Base-by-base conservation (phyloP, 805 yeast species). In the Komagataella kurtzmanii region DNA sequence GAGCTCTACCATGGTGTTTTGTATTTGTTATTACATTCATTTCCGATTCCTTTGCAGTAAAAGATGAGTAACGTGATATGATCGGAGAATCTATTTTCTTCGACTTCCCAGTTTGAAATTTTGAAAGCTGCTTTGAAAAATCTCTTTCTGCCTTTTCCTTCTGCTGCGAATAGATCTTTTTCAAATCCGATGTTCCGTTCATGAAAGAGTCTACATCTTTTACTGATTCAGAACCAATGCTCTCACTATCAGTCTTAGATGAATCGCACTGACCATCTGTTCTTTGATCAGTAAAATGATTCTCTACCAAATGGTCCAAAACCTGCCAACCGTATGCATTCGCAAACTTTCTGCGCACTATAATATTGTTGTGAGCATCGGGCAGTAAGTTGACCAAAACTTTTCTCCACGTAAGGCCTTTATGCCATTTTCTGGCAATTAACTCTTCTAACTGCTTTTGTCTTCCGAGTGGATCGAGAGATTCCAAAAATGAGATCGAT, bases 271-370 rank as follows among this genome's bases (percentile, higher is more conserved):
- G 61, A 10, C 55, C 55, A 6, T 51, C 44, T 3, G 54, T 19
- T 51, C 63, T 67, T 30, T 60, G 61, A 3, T 59, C 63, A 30
- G 40, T 58, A 63, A 86, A 86, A 67, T 86, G 93, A 51, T 78
- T 76, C 14, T 76, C 71, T 1, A 85, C 86, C 57, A 90, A 59
- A 64, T 91, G 96, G 47, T 83, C 84, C n/a, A 91, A 73, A 0
- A 88, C 96, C 1, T 86, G 88, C 93, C 97, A 88, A 1, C 99
- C 99, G 66, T 84, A 90, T 0, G 97, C 93, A 66, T 91, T 91
- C 5, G 95, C 83, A 70, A 87, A 93, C 55, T 87, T 69, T 57
- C 99, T 74, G 55, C 99, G 72, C 1, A 91, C 98, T 24, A 88
- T 74, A 24, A 93, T 89, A 60, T 89, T 91, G 60, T 91, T 91